Conservation (phyloP, 257 asterid genomes). For the Solanum tacnaense region DNA sequence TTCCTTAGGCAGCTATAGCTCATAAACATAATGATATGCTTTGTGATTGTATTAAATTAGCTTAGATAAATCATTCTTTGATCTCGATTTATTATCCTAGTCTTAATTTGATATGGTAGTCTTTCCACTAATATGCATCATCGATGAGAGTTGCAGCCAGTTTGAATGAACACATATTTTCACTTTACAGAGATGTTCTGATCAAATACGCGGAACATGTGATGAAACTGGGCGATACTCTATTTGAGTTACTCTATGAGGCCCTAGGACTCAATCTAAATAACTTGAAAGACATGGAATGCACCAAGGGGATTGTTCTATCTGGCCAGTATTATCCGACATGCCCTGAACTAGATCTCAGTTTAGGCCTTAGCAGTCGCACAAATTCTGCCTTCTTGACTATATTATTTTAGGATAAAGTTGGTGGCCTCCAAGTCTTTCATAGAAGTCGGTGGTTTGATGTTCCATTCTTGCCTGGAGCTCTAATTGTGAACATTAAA, state of each 20-base stretch:
- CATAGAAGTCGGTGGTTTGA: conserved; percentile 38
- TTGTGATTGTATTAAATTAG: neutral
- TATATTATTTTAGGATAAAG: conserved; percentile 22
- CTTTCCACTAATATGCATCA: neutral
- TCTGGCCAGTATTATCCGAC: conserved; percentile 24
- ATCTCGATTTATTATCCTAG: neutral
- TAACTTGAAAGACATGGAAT: conserved; percentile 22
- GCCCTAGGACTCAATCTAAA: conserved; percentile 20
- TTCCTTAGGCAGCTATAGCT: conserved; percentile 13
- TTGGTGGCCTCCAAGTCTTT: conserved; percentile 50
- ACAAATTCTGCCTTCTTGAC: conserved; percentile 4
- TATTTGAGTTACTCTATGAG: conserved; percentile 26
- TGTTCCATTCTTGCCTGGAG: conserved; percentile 33
- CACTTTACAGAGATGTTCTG: conserved; percentile 8
- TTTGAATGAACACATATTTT: neutral
- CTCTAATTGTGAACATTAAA: conserved; percentile 48
- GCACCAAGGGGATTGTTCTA: conserved; percentile 6
- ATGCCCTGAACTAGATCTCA: conserved; percentile 31
- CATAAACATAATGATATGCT: neutral
- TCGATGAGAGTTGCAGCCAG: neutral
- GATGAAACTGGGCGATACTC: conserved; percentile 10
- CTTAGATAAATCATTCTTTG: neutral
- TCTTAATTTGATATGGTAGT: neutral
- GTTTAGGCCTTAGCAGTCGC: conserved; percentile 21
- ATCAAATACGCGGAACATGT: conserved; percentile 25